Conservation (phyloP, 768 basidiomycete genomes). For the Suillus plorans region DNA sequence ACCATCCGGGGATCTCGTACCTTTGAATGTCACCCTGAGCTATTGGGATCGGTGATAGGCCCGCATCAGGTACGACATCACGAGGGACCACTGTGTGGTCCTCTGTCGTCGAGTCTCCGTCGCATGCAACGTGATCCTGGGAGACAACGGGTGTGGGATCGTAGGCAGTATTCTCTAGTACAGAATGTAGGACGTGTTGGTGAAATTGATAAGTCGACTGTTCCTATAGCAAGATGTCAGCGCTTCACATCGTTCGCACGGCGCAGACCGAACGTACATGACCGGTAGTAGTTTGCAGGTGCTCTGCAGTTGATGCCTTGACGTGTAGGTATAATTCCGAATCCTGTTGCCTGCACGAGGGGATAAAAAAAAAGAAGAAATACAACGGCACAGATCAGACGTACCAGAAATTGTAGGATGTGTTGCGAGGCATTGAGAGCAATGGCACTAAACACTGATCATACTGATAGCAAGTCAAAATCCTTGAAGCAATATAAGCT, state of each 20-base stretch:
- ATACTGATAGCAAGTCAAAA: not conserved
- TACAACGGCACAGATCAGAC: not conserved
- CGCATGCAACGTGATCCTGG: not conserved
- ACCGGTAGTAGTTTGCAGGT: not conserved
- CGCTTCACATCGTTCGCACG: not conserved
- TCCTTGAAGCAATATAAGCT: not conserved
- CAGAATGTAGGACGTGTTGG: not conserved
- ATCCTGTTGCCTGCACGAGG: not conserved
- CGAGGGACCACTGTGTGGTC: not conserved
- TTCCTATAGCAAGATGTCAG: not conserved
- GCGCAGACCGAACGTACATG: not conserved
- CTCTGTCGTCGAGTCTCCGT: no score
- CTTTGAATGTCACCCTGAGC: no score
- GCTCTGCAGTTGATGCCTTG: not conserved
- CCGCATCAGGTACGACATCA: not conserved
- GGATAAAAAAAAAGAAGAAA: not conserved
- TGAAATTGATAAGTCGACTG: not conserved
- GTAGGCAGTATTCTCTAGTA: no score
- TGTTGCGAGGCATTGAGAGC: not conserved
- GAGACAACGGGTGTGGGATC: not conserved
- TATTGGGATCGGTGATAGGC: not conserved
- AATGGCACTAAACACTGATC: not conserved
- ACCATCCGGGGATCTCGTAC: not conserved
- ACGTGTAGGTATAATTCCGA: not conserved
- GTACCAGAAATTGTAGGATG: not conserved